Conservation (phyloP, 83 land plant genomes). For the Diphasiastrum complanatum region DNA sequence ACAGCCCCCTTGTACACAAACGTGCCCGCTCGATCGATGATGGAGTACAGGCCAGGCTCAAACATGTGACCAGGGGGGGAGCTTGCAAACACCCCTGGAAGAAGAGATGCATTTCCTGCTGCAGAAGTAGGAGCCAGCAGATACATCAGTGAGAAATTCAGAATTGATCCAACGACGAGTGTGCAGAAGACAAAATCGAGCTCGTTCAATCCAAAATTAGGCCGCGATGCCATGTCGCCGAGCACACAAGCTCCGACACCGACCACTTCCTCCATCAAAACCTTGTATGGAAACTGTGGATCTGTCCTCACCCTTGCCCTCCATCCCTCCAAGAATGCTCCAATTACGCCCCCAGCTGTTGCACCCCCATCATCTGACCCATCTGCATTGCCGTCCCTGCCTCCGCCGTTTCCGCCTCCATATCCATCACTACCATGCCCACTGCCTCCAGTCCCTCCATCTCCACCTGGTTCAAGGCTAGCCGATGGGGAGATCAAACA, state of each 20-base stretch:
- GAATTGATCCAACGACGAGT: slow-evolving; percentile 75
- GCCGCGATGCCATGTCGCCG: slow-evolving; percentile 94
- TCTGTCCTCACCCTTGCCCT: slow-evolving; percentile 72
- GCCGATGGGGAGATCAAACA: no score
- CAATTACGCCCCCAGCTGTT: slow-evolving; percentile 34
- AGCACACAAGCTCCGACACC: slow-evolving; percentile 75
- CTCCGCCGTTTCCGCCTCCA: slow-evolving; percentile 22
- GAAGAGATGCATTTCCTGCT: slow-evolving; percentile 16
- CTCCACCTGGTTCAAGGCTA: no score
- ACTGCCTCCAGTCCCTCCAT: slow-evolving; percentile 22
- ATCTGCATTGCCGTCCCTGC: slow-evolving; percentile 26
- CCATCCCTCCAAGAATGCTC: slow-evolving; percentile 66
- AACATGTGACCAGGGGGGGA: slow-evolving; percentile 82
- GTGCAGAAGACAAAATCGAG: slow-evolving; percentile 94
- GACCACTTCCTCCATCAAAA: slow-evolving; percentile 80
- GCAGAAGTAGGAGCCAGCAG: slow-evolving; percentile 70
- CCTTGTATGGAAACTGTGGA: slow-evolving; percentile 93
- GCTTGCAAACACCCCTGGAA: slow-evolving; percentile 56
- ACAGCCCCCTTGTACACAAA: slow-evolving; percentile 64
- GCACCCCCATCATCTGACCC: slow-evolving; percentile 6
- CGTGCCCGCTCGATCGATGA: slow-evolving; percentile 53
- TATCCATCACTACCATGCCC: slow-evolving; percentile 16
- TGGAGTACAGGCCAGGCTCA: slow-evolving; percentile 52
- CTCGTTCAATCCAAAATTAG: slow-evolving; percentile 90
- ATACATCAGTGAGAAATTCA: slow-evolving; percentile 87